Conservation (phyloP, 495 filamentous ascomycete genomes). For the Rusavskia elegans region DNA sequence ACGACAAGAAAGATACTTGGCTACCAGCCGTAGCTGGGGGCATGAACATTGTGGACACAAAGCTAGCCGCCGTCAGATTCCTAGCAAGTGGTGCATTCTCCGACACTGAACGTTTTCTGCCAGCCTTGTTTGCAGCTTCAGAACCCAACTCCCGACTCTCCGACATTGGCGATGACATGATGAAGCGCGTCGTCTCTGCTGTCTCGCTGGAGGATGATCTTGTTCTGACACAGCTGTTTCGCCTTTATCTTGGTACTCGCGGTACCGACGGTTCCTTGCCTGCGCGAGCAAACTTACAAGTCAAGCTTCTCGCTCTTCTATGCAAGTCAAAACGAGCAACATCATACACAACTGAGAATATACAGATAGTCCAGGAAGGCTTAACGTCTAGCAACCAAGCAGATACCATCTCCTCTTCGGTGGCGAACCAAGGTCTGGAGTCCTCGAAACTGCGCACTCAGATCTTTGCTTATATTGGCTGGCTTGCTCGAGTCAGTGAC, state of each 20-base stretch:
- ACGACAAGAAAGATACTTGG: slow-evolving; percentile 54
- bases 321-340: slow-evolving; percentile 60
- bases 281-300: slow-evolving; percentile 54
- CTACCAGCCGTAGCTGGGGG: slow-evolving; percentile 39
- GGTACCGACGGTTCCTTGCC: slow-evolving; percentile 28
- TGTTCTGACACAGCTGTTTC: slow-evolving; percentile 47
- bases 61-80: slow-evolving; percentile 51
- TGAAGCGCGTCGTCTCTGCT: slow-evolving; percentile 53
- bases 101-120: slow-evolving; percentile 65
- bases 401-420: not conserved
- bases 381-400: slow-evolving; percentile 33
- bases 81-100: slow-evolving; percentile 72
- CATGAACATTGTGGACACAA: slow-evolving; percentile 47
- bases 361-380: slow-evolving; percentile 53
- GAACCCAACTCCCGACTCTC: slow-evolving; percentile 70
- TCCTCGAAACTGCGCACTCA: slow-evolving; percentile 59
- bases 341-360: slow-evolving; percentile 44
- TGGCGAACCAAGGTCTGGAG: slow-evolving; percentile 39
- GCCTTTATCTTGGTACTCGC: slow-evolving; percentile 44
- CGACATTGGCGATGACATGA: slow-evolving; percentile 63
- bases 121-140: slow-evolving; percentile 64
- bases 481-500: slow-evolving; percentile 64
- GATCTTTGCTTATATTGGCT: slow-evolving; percentile 78
- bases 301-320: slow-evolving; percentile 55
- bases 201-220: slow-evolving; percentile 54